phyloP scores from a whole-genome alignment of 345 rosid genomes.

The Pseudoturritis turrita region DNA sequence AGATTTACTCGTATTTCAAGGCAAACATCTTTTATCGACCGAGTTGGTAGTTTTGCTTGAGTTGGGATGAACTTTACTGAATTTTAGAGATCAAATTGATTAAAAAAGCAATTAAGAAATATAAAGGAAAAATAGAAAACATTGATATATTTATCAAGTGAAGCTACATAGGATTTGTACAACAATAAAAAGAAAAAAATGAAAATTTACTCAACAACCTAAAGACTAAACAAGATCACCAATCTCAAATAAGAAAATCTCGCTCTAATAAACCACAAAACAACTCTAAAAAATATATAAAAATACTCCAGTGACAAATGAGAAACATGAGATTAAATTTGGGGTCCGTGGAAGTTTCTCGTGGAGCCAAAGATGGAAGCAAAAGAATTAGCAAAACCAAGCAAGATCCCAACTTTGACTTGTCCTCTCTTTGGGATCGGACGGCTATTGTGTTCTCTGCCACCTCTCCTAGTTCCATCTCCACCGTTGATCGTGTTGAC shows the following conservation, averaged over 20 bases:
- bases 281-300: not conserved
- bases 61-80: not conserved
- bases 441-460: conserved; percentile 37
- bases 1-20: not conserved
- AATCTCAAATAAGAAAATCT: not conserved
- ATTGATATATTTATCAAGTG: conserved; percentile 7
- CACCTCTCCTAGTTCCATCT: conserved; percentile 23
- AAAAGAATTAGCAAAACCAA: conserved; percentile 50
- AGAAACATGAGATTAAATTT: conserved; percentile 16
- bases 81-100: not conserved
- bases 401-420: conserved; percentile 61
- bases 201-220: conserved; percentile 6
- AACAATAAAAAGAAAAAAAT: not conserved
- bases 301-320: conserved; percentile 26
- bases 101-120: not conserved
- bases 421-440: conserved; percentile 71
- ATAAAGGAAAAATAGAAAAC: not conserved
- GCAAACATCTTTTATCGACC: not conserved
- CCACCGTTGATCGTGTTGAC: conserved; percentile 24
- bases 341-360: conserved; percentile 5
- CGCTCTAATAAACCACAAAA: conserved; percentile 10
- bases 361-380: conserved; percentile 50
- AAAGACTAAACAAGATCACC: conserved; percentile 11
- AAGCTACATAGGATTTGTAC: conserved; percentile 9
- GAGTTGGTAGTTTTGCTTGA: not conserved